Percentiles rank a stretch among this genome's conserved stretches.
phyloP scores from a whole-genome alignment of 768 basidiomycete species.

The Kwoniella bestiolae region DNA sequence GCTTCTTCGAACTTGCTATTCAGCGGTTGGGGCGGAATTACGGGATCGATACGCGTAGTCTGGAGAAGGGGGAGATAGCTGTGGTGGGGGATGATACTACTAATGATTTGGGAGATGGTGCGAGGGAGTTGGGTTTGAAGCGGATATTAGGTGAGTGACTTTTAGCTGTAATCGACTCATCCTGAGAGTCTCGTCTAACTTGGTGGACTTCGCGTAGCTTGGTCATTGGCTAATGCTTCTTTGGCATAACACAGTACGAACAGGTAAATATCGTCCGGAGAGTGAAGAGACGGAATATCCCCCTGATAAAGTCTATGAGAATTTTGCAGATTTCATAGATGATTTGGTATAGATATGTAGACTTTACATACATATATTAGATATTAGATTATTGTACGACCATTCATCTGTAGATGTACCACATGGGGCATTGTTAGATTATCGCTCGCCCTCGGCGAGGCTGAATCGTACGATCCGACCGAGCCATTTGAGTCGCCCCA shows the following conservation, averaged over 20 bases:
- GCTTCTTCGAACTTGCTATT: constrained; percentile 68
- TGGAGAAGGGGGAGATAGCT: constrained; percentile 52
- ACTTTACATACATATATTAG: not conserved
- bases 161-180: no score
- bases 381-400: no score
- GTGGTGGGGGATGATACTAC: constrained; percentile 72
- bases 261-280: constrained; percentile 71
- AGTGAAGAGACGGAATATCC: constrained; percentile 62
- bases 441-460: no score
- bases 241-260: constrained; percentile 61
- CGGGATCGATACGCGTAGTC: constrained; percentile 2
- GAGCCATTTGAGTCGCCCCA: no score
- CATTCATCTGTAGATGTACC: not conserved
- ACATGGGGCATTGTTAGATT: no score
- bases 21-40: constrained; percentile 57
- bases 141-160: constrained; percentile 69
- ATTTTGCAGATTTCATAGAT: constrained; percentile 66
- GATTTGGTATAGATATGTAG: constrained; percentile 57
- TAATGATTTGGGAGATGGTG: constrained; percentile 69
- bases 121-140: constrained; percentile 66
- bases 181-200: no score
- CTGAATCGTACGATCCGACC: no score
- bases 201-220: no score
- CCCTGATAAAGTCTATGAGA: constrained; percentile 65
- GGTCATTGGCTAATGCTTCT: no score